phyloP scores from a whole-genome alignment of 306 rosid species.

The Prunus salicina region DNA sequence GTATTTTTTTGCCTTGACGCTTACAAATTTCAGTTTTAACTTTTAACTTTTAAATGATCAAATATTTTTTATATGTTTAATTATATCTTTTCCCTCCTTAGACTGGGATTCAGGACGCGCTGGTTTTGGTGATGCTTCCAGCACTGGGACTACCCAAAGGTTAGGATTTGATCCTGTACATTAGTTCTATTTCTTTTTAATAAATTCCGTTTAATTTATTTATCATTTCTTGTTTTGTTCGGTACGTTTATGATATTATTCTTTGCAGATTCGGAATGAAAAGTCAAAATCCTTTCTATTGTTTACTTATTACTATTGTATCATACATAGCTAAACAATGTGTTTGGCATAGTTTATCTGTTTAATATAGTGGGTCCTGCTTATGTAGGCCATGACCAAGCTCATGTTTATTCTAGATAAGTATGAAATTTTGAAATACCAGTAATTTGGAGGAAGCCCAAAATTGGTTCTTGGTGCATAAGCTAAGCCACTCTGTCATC shows the following conservation, averaged over 20 bases:
- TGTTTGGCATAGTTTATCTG: not conserved
- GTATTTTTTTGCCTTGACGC: not conserved
- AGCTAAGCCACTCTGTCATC: not conserved
- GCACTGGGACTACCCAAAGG: conserved; percentile 44
- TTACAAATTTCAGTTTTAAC: not conserved
- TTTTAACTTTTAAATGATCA: not conserved
- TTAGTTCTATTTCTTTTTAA: not conserved
- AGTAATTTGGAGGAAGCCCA: not conserved
- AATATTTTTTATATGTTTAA: not conserved
- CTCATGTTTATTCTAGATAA: not conserved
- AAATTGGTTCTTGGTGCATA: not conserved
- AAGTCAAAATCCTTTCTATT: not conserved
- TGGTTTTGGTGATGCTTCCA: conserved; percentile 41
- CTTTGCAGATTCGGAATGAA: not conserved
- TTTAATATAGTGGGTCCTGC: not conserved
- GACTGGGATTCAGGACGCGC: conserved; percentile 52
- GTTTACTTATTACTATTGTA: not conserved
- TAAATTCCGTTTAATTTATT: not conserved
- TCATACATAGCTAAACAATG: not conserved
- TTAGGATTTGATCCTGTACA: conserved; percentile 16
- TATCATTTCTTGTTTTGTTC: not conserved
- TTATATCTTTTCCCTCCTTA: not conserved
- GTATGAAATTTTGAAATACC: not conserved
- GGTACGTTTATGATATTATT: not conserved
- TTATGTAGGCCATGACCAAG: not conserved